These are phyloP conservation scores for Boletellus emodensis DNA, from an alignment of 768 basidiomycete genomes.

Conservation along the genomic window DNA sequence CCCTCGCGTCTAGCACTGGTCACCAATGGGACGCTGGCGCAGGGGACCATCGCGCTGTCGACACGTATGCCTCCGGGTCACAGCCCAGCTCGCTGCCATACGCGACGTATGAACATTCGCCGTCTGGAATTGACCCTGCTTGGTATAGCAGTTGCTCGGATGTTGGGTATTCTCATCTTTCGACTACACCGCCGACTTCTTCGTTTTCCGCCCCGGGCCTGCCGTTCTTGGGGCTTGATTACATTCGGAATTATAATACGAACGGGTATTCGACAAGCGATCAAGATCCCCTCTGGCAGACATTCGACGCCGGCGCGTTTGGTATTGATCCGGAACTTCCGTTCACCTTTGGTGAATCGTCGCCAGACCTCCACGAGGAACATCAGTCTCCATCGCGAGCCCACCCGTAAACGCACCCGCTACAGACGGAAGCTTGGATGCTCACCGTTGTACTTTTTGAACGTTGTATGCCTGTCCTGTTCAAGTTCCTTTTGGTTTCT, in stretches of 20 bases:
- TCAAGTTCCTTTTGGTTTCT: constrained; percentile 1
- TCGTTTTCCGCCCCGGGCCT: constrained; percentile 67
- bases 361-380: constrained; percentile 28
- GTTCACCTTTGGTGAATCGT: constrained; percentile 49
- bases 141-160: constrained; percentile 33
- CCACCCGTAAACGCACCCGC: constrained; percentile 14
- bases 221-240: constrained; percentile 84
- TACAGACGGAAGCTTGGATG: neutral
- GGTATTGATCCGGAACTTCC: constrained; percentile 75
- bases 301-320: constrained; percentile 71
- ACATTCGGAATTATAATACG: constrained; percentile 71
- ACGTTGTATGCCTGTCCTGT: constrained; percentile 13
- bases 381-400: constrained; percentile 26
- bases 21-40: constrained; percentile 45
- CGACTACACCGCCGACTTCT: constrained; percentile 58
- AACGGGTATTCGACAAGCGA: constrained; percentile 36
- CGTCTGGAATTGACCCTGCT: constrained; percentile 38
- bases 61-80: constrained; percentile 41
- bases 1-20: constrained; percentile 21
- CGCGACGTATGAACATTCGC: constrained; percentile 42
- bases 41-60: constrained; percentile 37
- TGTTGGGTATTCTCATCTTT: constrained; percentile 43
- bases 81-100: constrained; percentile 37
- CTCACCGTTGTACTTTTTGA: constrained; percentile 11
- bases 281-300: constrained; percentile 47